Evolutionary conservation across 805 yeast genomes (phyloP), one percentile per base, ranked within the genome.

Genomic region (Brettanomyces naardenensis): DNA sequence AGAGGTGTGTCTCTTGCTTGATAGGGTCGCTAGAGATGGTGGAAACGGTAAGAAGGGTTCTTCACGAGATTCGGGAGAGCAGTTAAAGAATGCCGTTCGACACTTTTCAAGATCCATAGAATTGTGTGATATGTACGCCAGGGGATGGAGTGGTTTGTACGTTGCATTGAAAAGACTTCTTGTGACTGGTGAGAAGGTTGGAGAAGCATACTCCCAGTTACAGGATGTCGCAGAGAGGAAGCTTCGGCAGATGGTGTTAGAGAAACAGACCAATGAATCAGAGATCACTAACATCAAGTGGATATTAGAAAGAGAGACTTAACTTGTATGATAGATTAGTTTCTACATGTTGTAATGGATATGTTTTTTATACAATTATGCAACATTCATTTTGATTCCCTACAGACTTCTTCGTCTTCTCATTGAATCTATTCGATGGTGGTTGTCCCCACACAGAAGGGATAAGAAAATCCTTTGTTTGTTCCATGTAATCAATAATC

Each of bases 51-150:
- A 20, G 11, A 23, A 36, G 19, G 13, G 29, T 27, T 17, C 13
- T 19, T 22, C 17, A 30, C n/a, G 13, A 4, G 13, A 36, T 33
- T 23, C 17, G n/a, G 13, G 5, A 18, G 19, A 29, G 18, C 29
- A 21, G 13, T n/a, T 29, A 6, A 18, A 27, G 6, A 30, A 36
- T n/a, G 33, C 41, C 6, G 39, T 46, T 13, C 34, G 40, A 3
- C 44, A 41, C n/a, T 46, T 44, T 33, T 37, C 43, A 3, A 29
- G 94, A 46, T 62, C 88, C 6, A 78, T 87, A 5, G 97, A 92
- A 57, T 64, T 89, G 28, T 78, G 86, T 49, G 82, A 80, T 32
- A 64, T 66, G 23, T 82, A 75, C 54, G 59, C 73, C 17, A 69
- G 86, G 45, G 82, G 86, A 13, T 89, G 56, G 56, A 46, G 59